Base-by-base conservation (phyloP, 2,329 filamentous ascomycete genomes). In the Xylaria sp. region DNA sequence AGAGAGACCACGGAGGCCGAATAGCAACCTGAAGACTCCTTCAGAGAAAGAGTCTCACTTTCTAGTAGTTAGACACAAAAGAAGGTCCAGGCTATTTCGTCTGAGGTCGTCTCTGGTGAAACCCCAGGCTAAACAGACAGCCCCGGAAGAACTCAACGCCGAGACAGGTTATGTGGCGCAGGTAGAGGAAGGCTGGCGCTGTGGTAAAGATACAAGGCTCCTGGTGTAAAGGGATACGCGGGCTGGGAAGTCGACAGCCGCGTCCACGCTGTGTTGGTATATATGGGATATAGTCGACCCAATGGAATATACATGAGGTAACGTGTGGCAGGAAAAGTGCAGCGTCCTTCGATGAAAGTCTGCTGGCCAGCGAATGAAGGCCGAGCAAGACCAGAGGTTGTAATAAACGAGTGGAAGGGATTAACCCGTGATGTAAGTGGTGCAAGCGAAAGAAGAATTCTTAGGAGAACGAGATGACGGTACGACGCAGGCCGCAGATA, bases 401-500 rank as follows among this genome's bases (percentile, higher is more conserved):
- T 20, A 34, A 48, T 53, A 61, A 63, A 57, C 60, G 62, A 64
- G 51, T 57, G 61, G 24, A 52, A 50, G 59, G 53, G 44, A 44
- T 46, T 29, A 24, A 38, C 44, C 54, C 57, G 56, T 53, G 50
- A 51, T 59, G 42, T 39, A 39, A 48, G 52, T 61, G 52, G 49
- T 58, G 55, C 38, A 56, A 57, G 52, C 54, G 53, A 50, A 50
- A 38, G 58, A 46, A 59, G 47, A 51, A 42, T 52, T 34, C 39
- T 39, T 20, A 53, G 62, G 47, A 45, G 56, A 65, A 55, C 52
- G 56, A 52, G 50, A 48, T 44, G 49, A 48, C 38, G 42, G 48
- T 24, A 20, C 52, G 45, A 47, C 44, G 47, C 21, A 52, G 49
- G 56, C 48, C 56, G 54, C 47, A 54, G 51, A 54, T 56, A 40